These are phyloP conservation scores for Penicillium sp. DNA, from an alignment of 2,329 filamentous ascomycete genomes.

Conservation along the genomic window DNA sequence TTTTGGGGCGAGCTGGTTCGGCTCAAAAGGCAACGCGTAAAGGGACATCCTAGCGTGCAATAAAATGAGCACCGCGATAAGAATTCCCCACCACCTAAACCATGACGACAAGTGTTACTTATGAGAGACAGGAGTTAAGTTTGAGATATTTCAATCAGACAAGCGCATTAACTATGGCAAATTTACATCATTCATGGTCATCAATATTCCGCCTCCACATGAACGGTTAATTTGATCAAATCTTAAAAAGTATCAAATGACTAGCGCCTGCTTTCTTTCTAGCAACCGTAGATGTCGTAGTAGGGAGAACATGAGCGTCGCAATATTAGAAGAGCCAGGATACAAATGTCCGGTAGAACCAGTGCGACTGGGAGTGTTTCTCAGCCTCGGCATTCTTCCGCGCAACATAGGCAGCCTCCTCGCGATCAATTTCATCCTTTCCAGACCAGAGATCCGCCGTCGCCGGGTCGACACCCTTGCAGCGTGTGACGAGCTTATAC, in stretches of 20 bases:
- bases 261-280: not conserved
- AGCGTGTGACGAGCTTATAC: constrained; percentile 64
- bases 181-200: not conserved
- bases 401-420: constrained; percentile 72
- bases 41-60: constrained; percentile 15
- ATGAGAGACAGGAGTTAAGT: no score
- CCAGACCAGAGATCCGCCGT: constrained; percentile 72
- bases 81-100: not conserved
- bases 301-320: no score
- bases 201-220: not conserved
- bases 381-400: constrained; percentile 50
- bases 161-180: not conserved
- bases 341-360: constrained; percentile 64
- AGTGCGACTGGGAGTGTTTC: constrained; percentile 41
- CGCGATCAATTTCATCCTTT: constrained; percentile 73
- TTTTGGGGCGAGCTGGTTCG: constrained; percentile 1
- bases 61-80: constrained; percentile 2
- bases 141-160: no score
- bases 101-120: no score
- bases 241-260: not conserved
- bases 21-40: constrained; percentile 16
- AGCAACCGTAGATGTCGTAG: no score
- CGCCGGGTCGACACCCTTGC: constrained; percentile 59
- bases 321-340: constrained; percentile 61
- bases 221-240: no score